These are phyloP conservation scores for Mycena capillaripes DNA, from an alignment of 768 basidiomycete genomes.

Conservation along the genomic window DNA sequence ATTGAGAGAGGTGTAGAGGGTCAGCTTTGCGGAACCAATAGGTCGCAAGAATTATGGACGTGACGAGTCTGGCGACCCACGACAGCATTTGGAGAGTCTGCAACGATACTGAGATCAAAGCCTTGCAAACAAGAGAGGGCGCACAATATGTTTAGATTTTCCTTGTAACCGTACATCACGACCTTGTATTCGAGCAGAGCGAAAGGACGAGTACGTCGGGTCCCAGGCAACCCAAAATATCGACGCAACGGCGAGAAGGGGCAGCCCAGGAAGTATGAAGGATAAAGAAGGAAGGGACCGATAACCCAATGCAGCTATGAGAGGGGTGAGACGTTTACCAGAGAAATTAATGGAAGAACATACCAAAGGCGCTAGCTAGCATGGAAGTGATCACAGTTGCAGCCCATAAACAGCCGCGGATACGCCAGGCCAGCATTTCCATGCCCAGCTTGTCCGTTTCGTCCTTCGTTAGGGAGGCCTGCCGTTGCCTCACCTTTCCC, in stretches of 20 bases:
- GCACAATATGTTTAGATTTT: slow-evolving; percentile 73
- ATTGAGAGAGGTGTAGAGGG: slow-evolving; percentile 50
- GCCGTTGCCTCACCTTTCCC: slow-evolving; percentile 71
- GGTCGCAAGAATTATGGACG: slow-evolving; percentile 60
- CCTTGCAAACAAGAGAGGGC: slow-evolving; percentile 39
- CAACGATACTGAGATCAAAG: slow-evolving; percentile 7
- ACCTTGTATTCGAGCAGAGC: slow-evolving; percentile 76
- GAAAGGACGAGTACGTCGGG: slow-evolving; percentile 78
- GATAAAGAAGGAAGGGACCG: slow-evolving; percentile 44
- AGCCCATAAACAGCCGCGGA: slow-evolving; percentile 79
- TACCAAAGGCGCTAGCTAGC: slow-evolving; percentile 62
- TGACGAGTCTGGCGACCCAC: slow-evolving; percentile 71
- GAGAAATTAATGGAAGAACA: slow-evolving; percentile 37
- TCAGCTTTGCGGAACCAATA: slow-evolving; percentile 58
- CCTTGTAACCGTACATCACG: slow-evolving; percentile 78
- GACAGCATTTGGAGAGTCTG: slow-evolving; percentile 71
- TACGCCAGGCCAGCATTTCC: slow-evolving; percentile 75
- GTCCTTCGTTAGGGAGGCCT: slow-evolving; percentile 55
- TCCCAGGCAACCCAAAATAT: slow-evolving; percentile 90
- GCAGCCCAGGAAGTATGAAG: slow-evolving; percentile 57
- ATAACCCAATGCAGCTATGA: slow-evolving; percentile 50
- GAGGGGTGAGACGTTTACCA: slow-evolving; percentile 2
- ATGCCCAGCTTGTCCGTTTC: slow-evolving; percentile 59
- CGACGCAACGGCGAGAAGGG: slow-evolving; percentile 68
- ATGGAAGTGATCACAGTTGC: slow-evolving; percentile 59